Percentiles rank a stretch among this genome's conserved stretches.
Conservation (phyloP, 768 basidiomycete species). For the Asterophora parasitica region DNA sequence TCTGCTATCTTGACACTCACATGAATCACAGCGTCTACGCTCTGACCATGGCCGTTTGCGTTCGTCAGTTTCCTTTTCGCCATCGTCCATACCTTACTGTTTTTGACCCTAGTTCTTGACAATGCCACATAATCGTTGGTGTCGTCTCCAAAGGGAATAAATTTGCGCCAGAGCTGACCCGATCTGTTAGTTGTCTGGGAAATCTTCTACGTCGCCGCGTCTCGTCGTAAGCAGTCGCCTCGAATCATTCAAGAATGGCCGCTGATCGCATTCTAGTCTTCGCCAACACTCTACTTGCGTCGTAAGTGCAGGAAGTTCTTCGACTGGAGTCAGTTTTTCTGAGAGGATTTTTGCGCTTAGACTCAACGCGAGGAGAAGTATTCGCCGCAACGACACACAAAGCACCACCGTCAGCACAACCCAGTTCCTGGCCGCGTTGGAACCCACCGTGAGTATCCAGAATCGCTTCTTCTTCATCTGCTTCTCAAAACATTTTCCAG, state of each 20-base stretch:
- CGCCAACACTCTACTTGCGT: background rate
- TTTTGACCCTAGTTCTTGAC: background rate
- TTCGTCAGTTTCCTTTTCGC: background rate
- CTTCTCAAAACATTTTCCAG: too few species aligned
- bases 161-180: background rate
- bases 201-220: background rate
- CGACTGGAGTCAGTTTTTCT: background rate
- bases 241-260: background rate
- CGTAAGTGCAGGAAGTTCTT: background rate
- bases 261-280: background rate
- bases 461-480: too few species aligned
- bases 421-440: too few species aligned
- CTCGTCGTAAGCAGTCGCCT: background rate
- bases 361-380: background rate
- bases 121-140: background rate
- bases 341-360: background rate
- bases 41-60: background rate
- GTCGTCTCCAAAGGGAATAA: background rate
- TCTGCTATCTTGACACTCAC: background rate
- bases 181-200: background rate
- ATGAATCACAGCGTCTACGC: background rate
- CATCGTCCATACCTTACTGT: background rate
- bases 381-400: too few species aligned
- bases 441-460: too few species aligned
- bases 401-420: too few species aligned